A percentile compares a stretch with the other conserved stretches of the same genome.
Conservation (phyloP, 2,329 filamentous ascomycete species). For the Neonectria sp. region DNA sequence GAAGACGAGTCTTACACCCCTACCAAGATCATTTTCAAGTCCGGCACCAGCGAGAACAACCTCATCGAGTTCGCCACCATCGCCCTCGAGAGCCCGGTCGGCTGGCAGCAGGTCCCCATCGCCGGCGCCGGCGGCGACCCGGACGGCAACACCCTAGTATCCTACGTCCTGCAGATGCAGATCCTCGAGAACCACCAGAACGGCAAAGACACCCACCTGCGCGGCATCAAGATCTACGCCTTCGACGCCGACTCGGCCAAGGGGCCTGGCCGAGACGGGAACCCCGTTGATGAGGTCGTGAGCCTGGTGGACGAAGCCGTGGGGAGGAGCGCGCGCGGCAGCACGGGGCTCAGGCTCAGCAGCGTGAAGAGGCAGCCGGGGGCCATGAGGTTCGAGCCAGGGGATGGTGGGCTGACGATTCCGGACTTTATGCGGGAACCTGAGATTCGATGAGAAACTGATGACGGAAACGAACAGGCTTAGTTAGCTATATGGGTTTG, state of each 20-base stretch:
- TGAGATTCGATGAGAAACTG: constrained; percentile 52
- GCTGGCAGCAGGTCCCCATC: constrained; percentile 90
- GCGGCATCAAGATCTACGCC: constrained; percentile 89
- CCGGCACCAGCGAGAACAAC: constrained; percentile 92
- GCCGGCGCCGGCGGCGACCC: constrained; percentile 68
- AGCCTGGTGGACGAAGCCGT: constrained; percentile 44
- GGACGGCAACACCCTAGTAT: constrained; percentile 83
- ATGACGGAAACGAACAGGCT: constrained; percentile 1
- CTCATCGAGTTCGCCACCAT: constrained; percentile 90
- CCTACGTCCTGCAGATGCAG: constrained; percentile 91
- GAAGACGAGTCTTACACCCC: constrained; percentile 97
- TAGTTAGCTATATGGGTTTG: constrained; percentile 18
- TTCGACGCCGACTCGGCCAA: constrained; percentile 65
- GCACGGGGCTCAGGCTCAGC: constrained; percentile 42
- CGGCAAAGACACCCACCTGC: constrained; percentile 97
- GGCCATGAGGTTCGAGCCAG: constrained; percentile 50
- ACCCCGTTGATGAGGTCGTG: constrained; percentile 48
- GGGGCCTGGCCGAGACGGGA: constrained; percentile 56
- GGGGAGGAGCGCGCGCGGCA: constrained; percentile 24
- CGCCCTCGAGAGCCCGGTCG: constrained; percentile 82
- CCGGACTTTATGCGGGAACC: constrained; percentile 62
- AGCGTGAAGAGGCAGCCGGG: constrained; percentile 49
- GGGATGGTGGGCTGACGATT: constrained; percentile 54
- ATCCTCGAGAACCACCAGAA: constrained; percentile 99
- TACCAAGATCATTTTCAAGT: constrained; percentile 89